Evolutionary conservation across 805 yeast genomes (phyloP), one percentile per base, ranked within the genome.

Genomic region (Starmera quercuum): DNA sequence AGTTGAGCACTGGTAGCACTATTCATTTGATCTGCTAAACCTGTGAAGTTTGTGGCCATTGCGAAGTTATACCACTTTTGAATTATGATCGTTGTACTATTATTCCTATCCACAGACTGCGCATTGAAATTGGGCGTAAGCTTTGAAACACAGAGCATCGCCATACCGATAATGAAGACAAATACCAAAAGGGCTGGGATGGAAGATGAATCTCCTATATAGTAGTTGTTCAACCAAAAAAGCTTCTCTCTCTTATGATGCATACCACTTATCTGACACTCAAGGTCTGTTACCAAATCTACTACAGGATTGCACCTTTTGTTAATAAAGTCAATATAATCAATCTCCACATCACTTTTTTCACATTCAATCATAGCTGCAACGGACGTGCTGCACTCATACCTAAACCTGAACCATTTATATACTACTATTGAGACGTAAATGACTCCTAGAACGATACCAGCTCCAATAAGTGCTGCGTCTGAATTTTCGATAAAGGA

Each of bases 381-480:
- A 8, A 30, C 11, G 4, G 16, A 30, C 7, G 30, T 7, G 13
- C 24, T 11, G 12, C 29, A 17, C 20, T 36, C 33, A 23, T 30
- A 36, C 30, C 33, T 34, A 17, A 36, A 36, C n/a, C 24, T 36
- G 26, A 36, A 33, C 26, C 34, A 36, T 24, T 33, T 29, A 33
- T 33, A 33, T 2, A 33, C n/a, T 4, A 33, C 12, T 5, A 36
- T 21, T 6, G 33, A 10, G 4, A 36, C 13, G 11, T 36, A 36
- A 10, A 23, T 18, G 9, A 32, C 10, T 2, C 19, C 21, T 4
- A 23, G 11, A 9, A 25, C 13, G 2, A 29, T 18, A 3, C 33
- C 39, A 29, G 33, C 14, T 4, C 13, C 20, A 8, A 30, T 26
- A 7, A 36, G n/a, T n/a, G 19, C n/a, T 17, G 20, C 19, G 21